Evolutionary conservation across 2,329 filamentous ascomycete species (phyloP), one percentile per base, ranked within the genome.

Genomic region (Tricladium varicosporioides): DNA sequence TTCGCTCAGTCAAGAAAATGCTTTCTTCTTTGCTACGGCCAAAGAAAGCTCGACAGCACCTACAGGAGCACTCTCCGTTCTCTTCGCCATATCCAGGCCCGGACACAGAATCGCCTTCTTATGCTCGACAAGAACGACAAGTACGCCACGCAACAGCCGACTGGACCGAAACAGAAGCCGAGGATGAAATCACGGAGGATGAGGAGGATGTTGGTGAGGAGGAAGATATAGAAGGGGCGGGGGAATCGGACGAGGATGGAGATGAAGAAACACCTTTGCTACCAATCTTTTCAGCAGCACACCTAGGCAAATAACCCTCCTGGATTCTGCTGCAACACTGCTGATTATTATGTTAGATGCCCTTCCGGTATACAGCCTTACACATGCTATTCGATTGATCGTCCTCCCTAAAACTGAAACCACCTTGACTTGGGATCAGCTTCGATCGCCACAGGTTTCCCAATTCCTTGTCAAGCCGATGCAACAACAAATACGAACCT

Each of bases 401-500:
- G 86, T 97, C 59, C 83, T 90, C 63, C 81, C 90, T 58, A 86
- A 89, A 69, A 96, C 91, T 73, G 93, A 97, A 76, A 97, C 92
- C 1, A 93, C 91, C 0, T 76, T 97, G 51, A 88, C 91, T 14
- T 97, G 92, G 92, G 93, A 97, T 63, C 93, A 97, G 72, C 79
- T 97, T 61, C 85, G 92, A 62, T 96, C 92, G n/a, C 93, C 93
- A 2, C 93, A 97, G 71, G 88, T 97, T 56, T 96, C 92, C 14
- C 92, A 96, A 70, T 97, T 97, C 71, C 81, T 97, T 36, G 83
- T 97, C 70, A 97, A 97, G 77, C 93, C 93, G 2, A 94, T 97
- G 78, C 91, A 94, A 73, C 89, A 94, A 70, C 88, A 93, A 71
- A 92, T 97, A 61, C 86, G 88, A 59, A 80, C 84, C 14, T 85